Base-by-base conservation (phyloP, 306 rosid genomes). In the Lagenaria siceraria region DNA sequence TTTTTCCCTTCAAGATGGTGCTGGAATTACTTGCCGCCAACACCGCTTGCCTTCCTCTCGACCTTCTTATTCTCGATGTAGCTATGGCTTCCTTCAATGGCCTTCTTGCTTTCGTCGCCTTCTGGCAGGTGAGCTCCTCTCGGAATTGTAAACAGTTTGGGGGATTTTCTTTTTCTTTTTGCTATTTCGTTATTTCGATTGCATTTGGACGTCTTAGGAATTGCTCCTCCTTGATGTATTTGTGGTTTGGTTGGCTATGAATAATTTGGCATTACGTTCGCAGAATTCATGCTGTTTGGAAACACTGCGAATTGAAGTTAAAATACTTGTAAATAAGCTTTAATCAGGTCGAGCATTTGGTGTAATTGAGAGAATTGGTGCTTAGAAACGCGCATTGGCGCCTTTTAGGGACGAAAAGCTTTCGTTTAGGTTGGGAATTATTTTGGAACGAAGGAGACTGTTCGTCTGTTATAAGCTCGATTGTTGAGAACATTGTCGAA, bases 21-120 rank as follows among this genome's bases (percentile, higher is more conserved):
- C 35, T 24, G 76, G 59, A 71, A 71, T 71, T 19, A 15, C 36
- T 27, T 25, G 21, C 59, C 54, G 14, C 40, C 33, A 51, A 74
- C 17, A 33, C 59, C 80, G 53, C 61, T 65, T 80, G 87, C 75
- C 80, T 85, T 63, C 72, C 83, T 13, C 22, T 71, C 24, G 88
- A 90, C 86, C 83, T 87, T 58, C 71, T 88, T 73, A 35, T 81
- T 79, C 75, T 88, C 79, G 81, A 87, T 80, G 79, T 65, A n/a
- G 85, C 79, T 84, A 74, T 88, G 33, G 92, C 92, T 75, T 78
- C 25, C 78, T 58, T 88, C 54, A 83, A 86, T 80, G 90, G 87
- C 60, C 5, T 88, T 78, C 83, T 88, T 48, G 87, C 92, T 43
- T 22, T 77, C 66, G 22, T 84, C 53, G 89, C 92, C 72, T 88